phyloP scores from a whole-genome alignment of 139 green algal genomes.

The Chlamydomonas eustigma region DNA sequence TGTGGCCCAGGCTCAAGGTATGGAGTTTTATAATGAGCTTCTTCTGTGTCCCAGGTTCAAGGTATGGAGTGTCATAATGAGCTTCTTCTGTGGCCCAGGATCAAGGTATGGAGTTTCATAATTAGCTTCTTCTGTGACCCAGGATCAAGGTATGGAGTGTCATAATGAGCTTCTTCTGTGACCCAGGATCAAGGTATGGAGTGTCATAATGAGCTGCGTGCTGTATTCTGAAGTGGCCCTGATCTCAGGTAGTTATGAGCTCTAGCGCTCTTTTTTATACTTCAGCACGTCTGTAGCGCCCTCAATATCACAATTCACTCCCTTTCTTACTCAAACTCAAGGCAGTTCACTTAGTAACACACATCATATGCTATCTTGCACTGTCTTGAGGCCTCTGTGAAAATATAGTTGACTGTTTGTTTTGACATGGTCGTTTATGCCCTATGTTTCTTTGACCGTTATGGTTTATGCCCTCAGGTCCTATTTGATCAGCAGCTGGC shows the following conservation, averaged over 20 bases:
- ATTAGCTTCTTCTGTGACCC: conserved; percentile 1
- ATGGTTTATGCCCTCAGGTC: conserved; percentile 43
- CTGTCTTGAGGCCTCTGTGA: too few species aligned
- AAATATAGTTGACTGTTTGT: too few species aligned
- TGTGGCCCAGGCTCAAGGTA: conserved; percentile 94
- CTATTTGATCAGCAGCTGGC: conserved; percentile 75
- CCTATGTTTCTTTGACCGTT: too few species aligned
- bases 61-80: conserved; percentile 61
- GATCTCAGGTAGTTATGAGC: too few species aligned
- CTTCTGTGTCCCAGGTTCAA: conserved; percentile 93
- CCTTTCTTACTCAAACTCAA: too few species aligned
- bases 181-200: background rate
- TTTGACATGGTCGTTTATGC: too few species aligned
- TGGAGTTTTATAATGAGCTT: conserved; percentile 65
- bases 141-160: background rate
- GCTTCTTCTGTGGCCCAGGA: conserved; percentile 85
- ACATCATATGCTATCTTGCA: too few species aligned
- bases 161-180: conserved; percentile 4
- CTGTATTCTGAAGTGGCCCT: background rate
- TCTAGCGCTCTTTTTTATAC: too few species aligned
- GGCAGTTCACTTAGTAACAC: too few species aligned
- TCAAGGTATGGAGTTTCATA: conserved; percentile 80
- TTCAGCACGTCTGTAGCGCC: too few species aligned
- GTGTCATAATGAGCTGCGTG: too few species aligned
- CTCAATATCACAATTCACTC: too few species aligned